Evolutionary conservation across 352 stramenopile genomes (phyloP).

Genomic region (Phytophthora pistaciae): DNA sequence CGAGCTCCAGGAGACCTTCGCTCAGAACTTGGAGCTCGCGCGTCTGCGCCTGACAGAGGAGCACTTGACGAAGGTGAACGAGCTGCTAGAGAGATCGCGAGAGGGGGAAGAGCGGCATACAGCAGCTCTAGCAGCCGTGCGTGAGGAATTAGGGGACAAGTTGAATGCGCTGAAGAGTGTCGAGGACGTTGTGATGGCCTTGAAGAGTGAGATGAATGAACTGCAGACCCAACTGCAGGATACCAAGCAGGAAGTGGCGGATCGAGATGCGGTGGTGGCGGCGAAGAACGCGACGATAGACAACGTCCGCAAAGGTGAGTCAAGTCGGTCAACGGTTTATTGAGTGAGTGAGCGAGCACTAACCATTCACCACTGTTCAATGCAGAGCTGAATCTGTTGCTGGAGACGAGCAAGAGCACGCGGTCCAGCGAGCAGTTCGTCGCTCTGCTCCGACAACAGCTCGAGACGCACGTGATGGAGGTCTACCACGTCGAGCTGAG

Average conservation of each 20-base stretch:
- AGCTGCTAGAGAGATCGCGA: constrained; percentile 28
- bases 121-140: constrained; percentile 3
- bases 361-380: background rate
- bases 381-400: constrained; percentile 43
- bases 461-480: constrained; percentile 59
- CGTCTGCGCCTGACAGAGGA: constrained; percentile 29
- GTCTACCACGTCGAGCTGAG: constrained; percentile 43
- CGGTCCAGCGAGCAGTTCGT: constrained; percentile 44
- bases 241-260: constrained; percentile 16
- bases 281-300: constrained; percentile 58
- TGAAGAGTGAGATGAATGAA: constrained; percentile 15
- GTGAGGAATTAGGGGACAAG: constrained; percentile 20
- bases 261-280: constrained; percentile 42
- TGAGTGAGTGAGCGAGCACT: background rate
- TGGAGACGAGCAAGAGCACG: constrained; percentile 29
- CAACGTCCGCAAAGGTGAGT: constrained; percentile 59
- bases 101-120: constrained; percentile 22
- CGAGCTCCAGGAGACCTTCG: constrained; percentile 18
- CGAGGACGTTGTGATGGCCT: constrained; percentile 1
- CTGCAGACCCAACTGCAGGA: constrained; percentile 28
- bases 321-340: background rate
- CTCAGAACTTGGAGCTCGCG: constrained; percentile 27
- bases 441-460: constrained; percentile 51
- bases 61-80: constrained; percentile 33
- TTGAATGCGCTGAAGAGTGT: constrained; percentile 7